A percentile compares a stretch with the other conserved stretches of the same genome.
These are phyloP conservation scores for Botryotinia narcissicola DNA, from an alignment of 2,329 filamentous ascomycete genomes.

Conservation along the genomic window DNA sequence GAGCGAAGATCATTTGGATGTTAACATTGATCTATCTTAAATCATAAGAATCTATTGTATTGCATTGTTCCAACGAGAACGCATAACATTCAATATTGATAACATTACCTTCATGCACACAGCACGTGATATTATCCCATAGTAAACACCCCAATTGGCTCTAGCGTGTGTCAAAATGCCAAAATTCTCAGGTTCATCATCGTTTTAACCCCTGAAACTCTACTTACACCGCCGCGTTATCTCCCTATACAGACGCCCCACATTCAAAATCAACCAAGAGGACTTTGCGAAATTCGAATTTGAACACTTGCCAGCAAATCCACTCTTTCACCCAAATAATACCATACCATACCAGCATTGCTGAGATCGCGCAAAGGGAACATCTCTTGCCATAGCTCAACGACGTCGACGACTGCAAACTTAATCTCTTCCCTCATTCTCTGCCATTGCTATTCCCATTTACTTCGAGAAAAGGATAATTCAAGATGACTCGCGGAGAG, in stretches of 20 bases:
- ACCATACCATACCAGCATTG: not conserved
- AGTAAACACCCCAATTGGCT: not conserved
- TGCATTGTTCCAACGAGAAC: not conserved
- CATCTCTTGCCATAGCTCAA: conserved; percentile 18
- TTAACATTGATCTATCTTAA: not conserved
- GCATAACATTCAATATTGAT: not conserved
- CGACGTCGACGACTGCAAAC: conserved; percentile 1
- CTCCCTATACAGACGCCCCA: conserved; percentile 6
- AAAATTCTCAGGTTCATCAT: not conserved
- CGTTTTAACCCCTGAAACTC: conserved; percentile 2
- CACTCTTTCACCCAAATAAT: conserved; percentile 6
- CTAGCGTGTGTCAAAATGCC: not conserved
- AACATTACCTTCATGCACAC: not conserved
- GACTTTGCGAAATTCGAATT: conserved; percentile 1
- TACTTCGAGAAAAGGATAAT: conserved; percentile 9
- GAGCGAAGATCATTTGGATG: not conserved
- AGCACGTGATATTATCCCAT: not conserved
- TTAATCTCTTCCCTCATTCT: not conserved
- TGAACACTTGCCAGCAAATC: conserved; percentile 12
- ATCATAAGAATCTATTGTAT: not conserved
- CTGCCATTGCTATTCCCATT: not conserved
- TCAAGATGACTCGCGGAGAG: conserved; percentile 31
- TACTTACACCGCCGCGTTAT: conserved; percentile 14
- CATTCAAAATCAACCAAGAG: conserved; percentile 14
- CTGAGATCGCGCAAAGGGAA: conserved; percentile 10